A percentile compares a stretch with the other conserved stretches of the same genome.
Evolutionary conservation across 176 grass and related monocot species (phyloP).

Genomic region (Oryza australiensis): DNA sequence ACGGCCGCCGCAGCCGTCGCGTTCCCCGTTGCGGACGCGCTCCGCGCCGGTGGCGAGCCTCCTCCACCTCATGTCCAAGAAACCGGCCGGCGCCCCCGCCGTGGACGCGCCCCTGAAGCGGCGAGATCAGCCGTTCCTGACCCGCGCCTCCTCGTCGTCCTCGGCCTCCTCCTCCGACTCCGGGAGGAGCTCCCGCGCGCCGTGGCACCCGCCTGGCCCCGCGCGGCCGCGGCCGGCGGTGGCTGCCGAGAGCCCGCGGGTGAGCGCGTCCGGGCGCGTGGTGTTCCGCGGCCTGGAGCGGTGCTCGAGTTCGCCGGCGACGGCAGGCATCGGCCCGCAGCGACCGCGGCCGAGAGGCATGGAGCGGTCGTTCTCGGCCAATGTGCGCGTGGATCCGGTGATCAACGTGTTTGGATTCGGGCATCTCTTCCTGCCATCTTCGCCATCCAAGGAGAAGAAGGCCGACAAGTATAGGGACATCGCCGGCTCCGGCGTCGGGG

Average conservation of each 20-base stretch:
- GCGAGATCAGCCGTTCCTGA: conserved; percentile 34
- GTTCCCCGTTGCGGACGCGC: conserved; percentile 37
- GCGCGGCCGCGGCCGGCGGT: neutral
- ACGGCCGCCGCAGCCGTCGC: conserved; percentile 15
- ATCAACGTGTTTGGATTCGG: conserved; percentile 67
- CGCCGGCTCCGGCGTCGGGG: neutral
- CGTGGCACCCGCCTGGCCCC: conserved; percentile 3
- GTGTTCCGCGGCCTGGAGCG: conserved; percentile 75
- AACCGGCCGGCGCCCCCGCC: neutral
- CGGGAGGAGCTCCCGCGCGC: conserved; percentile 26
- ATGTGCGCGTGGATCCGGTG: conserved; percentile 70
- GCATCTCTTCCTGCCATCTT: conserved; percentile 43
- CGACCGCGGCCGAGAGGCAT: conserved; percentile 55
- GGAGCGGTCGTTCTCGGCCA: conserved; percentile 68
- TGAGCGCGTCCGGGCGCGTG: conserved; percentile 64
- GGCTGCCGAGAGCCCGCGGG: conserved; percentile 62
- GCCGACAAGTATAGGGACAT: conserved; percentile 27
- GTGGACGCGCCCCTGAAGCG: neutral
- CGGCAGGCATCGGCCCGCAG: conserved; percentile 29
- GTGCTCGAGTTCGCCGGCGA: conserved; percentile 62
- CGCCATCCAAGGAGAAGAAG: conserved; percentile 51
- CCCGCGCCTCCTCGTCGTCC: conserved; percentile 45
- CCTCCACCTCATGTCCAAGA: conserved; percentile 44
- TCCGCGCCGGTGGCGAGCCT: conserved; percentile 48
- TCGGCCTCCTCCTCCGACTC: conserved; percentile 66